Conservation (phyloP, 2,329 filamentous ascomycete species). For the Trichophyton simii region DNA sequence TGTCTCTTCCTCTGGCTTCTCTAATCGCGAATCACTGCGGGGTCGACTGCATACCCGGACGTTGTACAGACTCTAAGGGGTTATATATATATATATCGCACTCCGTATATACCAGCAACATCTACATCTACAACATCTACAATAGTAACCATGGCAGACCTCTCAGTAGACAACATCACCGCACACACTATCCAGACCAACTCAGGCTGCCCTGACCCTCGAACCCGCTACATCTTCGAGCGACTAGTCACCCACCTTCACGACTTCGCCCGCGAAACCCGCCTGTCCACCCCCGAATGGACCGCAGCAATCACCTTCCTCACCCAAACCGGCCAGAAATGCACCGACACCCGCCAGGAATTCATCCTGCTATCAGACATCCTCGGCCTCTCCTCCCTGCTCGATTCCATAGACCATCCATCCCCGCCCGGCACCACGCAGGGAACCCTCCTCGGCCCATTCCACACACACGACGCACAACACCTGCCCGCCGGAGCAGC, state of each 20-base stretch:
- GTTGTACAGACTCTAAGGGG: not conserved
- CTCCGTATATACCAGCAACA: not conserved
- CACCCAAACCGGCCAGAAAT: conserved; percentile 59
- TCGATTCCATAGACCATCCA: conserved; percentile 74
- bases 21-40: not conserved
- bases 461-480: conserved; percentile 68
- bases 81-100: not conserved
- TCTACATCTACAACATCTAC: not conserved
- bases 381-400: conserved; percentile 64
- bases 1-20: not conserved
- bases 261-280: conserved; percentile 68
- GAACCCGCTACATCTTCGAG: conserved; percentile 60
- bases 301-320: conserved; percentile 61
- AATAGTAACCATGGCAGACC: conserved; percentile 11
- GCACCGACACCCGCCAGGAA: conserved; percentile 59
- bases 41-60: not conserved
- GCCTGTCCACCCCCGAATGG: conserved; percentile 66
- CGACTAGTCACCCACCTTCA: conserved; percentile 65
- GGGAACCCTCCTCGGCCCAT: conserved; percentile 68
- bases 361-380: conserved; percentile 74
- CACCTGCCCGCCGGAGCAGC: conserved; percentile 21
- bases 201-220: conserved; percentile 51
- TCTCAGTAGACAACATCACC: conserved; percentile 23
- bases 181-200: conserved; percentile 50
- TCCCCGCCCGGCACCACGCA: conserved; percentile 60